Conservation (phyloP, 116 monocot species). For the Dioscorea cayenensis region DNA sequence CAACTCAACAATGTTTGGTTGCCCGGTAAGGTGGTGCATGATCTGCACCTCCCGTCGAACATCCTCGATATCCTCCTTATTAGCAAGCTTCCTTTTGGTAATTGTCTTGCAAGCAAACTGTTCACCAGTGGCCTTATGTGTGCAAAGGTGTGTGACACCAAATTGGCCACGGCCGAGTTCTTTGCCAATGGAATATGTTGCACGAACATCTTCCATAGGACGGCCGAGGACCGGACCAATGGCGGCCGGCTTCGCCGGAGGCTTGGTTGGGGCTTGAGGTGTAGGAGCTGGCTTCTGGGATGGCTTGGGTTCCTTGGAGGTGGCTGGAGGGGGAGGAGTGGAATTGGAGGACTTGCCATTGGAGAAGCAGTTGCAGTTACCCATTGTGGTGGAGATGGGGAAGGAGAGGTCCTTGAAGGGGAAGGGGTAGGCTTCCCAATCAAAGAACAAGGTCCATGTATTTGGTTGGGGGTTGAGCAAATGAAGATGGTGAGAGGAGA, state of each 20-base stretch:
- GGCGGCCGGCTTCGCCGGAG: conserved; percentile 7
- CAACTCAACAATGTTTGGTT: conserved; percentile 58
- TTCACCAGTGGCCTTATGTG: conserved; percentile 38
- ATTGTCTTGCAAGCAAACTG: conserved; percentile 68
- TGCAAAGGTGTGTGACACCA: conserved; percentile 69
- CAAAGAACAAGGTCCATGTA: background rate
- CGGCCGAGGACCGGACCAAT: conserved; percentile 54
- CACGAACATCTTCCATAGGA: conserved; percentile 48
- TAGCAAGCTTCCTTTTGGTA: conserved; percentile 52
- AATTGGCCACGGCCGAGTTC: conserved; percentile 74
- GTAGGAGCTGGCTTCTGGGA: background rate
- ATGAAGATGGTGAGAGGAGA: no score
- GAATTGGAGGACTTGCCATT: conserved; percentile 5
- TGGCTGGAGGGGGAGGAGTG: background rate
- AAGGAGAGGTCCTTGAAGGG: background rate
- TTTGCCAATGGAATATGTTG: conserved; percentile 44
- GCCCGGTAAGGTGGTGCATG: conserved; percentile 66
- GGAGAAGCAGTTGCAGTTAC: conserved; percentile 22
- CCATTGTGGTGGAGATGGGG: conserved; percentile 14
- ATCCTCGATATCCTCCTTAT: conserved; percentile 55
- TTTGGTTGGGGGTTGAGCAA: background rate
- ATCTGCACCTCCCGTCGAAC: conserved; percentile 63
- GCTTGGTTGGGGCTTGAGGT: conserved; percentile 2
- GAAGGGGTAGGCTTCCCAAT: background rate
- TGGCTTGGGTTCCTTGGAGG: background rate